These are phyloP conservation scores for Talaromyces sp. DNA, from an alignment of 2,329 filamentous ascomycete species.

Conservation along the genomic window DNA sequence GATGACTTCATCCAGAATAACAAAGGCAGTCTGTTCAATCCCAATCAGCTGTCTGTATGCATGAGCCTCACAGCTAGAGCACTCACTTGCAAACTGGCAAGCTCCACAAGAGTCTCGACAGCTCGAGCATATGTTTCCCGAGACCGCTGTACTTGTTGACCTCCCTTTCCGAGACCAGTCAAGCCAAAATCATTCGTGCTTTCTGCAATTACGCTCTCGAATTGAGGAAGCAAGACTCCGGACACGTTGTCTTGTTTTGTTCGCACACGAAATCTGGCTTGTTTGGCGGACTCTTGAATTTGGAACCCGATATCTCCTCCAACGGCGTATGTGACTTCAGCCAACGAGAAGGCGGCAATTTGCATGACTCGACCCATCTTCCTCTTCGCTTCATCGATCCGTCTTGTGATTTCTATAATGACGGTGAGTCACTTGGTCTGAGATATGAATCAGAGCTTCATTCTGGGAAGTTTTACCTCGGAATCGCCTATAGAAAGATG, in stretches of 20 bases:
- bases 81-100: slow-evolving; percentile 76
- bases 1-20: slow-evolving; percentile 97
- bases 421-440: slow-evolving; percentile 19
- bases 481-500: slow-evolving; percentile 60
- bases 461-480: slow-evolving; percentile 59
- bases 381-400: slow-evolving; percentile 97
- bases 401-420: slow-evolving; percentile 75
- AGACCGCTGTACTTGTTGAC: slow-evolving; percentile 92
- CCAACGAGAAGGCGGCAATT: slow-evolving; percentile 93
- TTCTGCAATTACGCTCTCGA: slow-evolving; percentile 84
- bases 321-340: slow-evolving; percentile 94
- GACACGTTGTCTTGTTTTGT: slow-evolving; percentile 99
- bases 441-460: slow-evolving; percentile 15
- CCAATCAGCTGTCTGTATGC: slow-evolving; percentile 6
- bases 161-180: slow-evolving; percentile 92
- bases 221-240: slow-evolving; percentile 86
- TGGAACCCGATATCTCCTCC: slow-evolving; percentile 95
- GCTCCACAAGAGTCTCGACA: slow-evolving; percentile 90
- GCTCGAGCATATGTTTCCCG: slow-evolving; percentile 93
- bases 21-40: slow-evolving; percentile 71
- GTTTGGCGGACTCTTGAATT: slow-evolving; percentile 91
- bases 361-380: slow-evolving; percentile 99
- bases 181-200: slow-evolving; percentile 93
- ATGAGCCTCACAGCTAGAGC: background rate
- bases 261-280: slow-evolving; percentile 84